Evolutionary conservation across 768 basidiomycete species (phyloP), one percentile per base, ranked within the genome.

Genomic region (Suillus plorans): DNA sequence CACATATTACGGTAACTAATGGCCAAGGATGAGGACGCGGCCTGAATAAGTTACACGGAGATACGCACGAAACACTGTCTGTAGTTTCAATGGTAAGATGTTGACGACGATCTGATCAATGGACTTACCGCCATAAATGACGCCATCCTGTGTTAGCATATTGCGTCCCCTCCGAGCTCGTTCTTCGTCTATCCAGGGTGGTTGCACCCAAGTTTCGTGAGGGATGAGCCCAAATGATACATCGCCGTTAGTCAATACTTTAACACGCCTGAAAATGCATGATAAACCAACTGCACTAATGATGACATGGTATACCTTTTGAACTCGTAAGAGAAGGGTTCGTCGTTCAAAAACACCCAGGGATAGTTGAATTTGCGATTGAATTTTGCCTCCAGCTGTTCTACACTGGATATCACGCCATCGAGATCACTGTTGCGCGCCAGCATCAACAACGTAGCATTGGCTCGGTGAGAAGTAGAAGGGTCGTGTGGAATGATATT

Each of bases 1-100:
- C 89, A 91, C 90, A 91, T 90, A 64, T 90, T 89, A 22, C 88
- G 82, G 68, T 91, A 90, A 20, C 79, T 82, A 42, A 34, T 39
- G 10, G 55, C 36, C 16, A 14, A 47, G 49, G 50, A 14, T 14
- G 7, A 65, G 34, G 62, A 31, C 42, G n/a, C 7, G 14, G 7
- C 18, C 25, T 36, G 56, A n/a, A 22, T 13, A 25, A 14, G 34
- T n/a, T 39, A 28, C 50, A 53, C n/a, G 9, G 22, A 14, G 9
- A 59, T 16, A 77, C 79, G 69, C 63, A 82, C 80, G 82, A 76
- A 7, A 83, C 76, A 65, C 82, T 83, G 49, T 78, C 82, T 82
- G 53, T 8, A 60, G 18, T 49, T 66, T 68, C 44, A 47, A 44
- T 42, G 59, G 37, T 20, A 62, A 39, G 50, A 18, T 53, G 31